Base-by-base conservation (phyloP, 371 early-diverging fungal genomes). In the Umbelopsis sp. region DNA sequence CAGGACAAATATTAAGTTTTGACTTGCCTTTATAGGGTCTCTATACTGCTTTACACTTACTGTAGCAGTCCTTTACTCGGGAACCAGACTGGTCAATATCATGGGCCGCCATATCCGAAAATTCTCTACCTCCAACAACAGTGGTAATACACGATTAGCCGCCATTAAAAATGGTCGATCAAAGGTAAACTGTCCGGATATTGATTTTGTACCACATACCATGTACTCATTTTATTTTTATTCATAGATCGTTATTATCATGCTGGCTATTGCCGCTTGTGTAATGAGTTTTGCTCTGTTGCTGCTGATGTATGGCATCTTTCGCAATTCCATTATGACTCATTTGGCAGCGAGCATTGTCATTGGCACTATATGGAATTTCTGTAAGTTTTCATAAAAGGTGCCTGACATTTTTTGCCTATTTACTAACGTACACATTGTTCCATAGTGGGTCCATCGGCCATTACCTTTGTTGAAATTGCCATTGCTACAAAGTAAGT, bases 401-500 rank as follows among this genome's bases (percentile, higher is more conserved):
- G 20, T 48, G 1, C 16, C 18, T n/a, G 22, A 22, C 22, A 22
- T 22, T 22, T 29, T 32, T 16, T 57, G 14, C 35, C 10, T 14
- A 6, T 48, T 20, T 16, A 48, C 16, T n/a, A 18, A 48, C 18
- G 5, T 48, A 48, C 41, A 12, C 2, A 35, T 57, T 4, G 12
- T 25, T 12, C 7, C 1, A 35, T 11, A 57, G 57, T 74, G 20
- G 77, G 74, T 14, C 45, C 73, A 11, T 20, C 63, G 1, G 53
- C 75, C 8, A 74, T 73, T 0, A 48, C 72, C 8, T 72, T 65
- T 50, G 69, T 72, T 3, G 77, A 77, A 57, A 63, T 70, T 24
- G 70, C 74, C 24, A 63, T 77, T 29, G 66, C 74, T n/a, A 72
- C 72, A 69, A 74, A 71, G 77, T 77, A 69, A 65, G 76, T 62